Evolutionary conservation across 1,139 yeast species (phyloP), one percentile per base, ranked within the genome.

Genomic region (Candida sanyaensis): DNA sequence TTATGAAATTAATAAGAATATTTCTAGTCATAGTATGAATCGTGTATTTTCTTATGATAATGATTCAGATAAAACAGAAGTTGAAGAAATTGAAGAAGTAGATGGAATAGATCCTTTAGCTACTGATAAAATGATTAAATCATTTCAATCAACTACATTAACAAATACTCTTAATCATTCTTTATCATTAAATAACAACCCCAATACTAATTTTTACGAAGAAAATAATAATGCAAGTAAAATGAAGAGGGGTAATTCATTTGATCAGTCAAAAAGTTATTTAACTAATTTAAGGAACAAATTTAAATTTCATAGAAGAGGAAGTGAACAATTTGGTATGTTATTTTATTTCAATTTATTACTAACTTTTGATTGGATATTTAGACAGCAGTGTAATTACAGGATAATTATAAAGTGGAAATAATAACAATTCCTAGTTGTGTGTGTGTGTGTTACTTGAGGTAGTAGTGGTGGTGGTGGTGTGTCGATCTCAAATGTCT

Each of bases 191-290:
- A 36, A 36, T 36, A 36, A 41, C 28, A 41, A 26, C 27, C 2
- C 21, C 21, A 33, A 41, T 27, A 26, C 32, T n/a, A 29, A 24
- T 6, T 26, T 26, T 26, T 26, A 26, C 28, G 28, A 26, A 2
- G 28, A 26, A 6, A 26, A 26, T 11, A 24, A n/a, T 13, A 30
- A 39, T 17, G 12, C 24, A 5, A 32, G 37, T 32, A 31, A 32
- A 31, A 41, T 41, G 43, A 33, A 32, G 11, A 24, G 43, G 24
- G 37, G 59, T 2, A 50, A 37, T 41, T 63, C 68, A 48, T 74
- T 55, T 55, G 80, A 75, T 51, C 77, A 72, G 51, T 73, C 79
- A 65, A 71, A 56, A 66, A 55, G 74, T 30, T 60, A 54, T 27
- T 56, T 62, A 37, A 55, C 57, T 43, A 60, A 52, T 47, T 46